Evolutionary conservation across 345 rosid genomes (phyloP).

Genomic region (Streptanthus diversifolius): DNA sequence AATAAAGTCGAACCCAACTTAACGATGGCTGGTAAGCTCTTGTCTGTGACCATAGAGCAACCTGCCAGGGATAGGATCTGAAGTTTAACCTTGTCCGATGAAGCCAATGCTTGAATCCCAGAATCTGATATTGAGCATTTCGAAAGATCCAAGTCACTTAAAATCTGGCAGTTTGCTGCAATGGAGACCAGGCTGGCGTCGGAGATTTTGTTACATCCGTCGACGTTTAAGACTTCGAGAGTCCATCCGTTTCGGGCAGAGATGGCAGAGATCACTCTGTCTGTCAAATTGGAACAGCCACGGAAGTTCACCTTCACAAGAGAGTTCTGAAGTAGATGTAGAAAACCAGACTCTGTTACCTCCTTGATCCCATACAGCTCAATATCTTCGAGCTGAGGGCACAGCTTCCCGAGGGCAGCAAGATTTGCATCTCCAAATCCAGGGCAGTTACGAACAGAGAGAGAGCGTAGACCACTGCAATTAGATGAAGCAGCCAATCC

Average conservation of each 20-base stretch:
- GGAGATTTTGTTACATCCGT: conserved; percentile 64
- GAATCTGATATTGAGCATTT: conserved; percentile 61
- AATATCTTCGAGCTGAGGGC: conserved; percentile 64
- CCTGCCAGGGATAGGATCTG: conserved; percentile 76
- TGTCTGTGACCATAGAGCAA: conserved; percentile 63
- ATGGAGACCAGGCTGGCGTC: conserved; percentile 62
- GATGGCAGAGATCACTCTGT: conserved; percentile 52
- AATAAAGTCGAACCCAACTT: conserved; percentile 59
- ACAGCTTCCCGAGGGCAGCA: conserved; percentile 63
- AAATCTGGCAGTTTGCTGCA: conserved; percentile 64
- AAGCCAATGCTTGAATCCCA: conserved; percentile 58
- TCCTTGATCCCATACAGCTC: conserved; percentile 67
- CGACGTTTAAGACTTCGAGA: conserved; percentile 69
- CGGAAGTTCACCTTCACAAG: conserved; percentile 74
- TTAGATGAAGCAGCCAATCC: conserved; percentile 40
- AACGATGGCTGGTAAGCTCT: conserved; percentile 50
- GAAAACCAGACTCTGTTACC: conserved; percentile 68
- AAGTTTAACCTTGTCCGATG: conserved; percentile 50
- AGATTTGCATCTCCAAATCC: conserved; percentile 76
- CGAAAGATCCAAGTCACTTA: conserved; percentile 75
- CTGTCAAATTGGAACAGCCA: conserved; percentile 71
- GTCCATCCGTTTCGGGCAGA: conserved; percentile 61
- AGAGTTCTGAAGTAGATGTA: conserved; percentile 53
- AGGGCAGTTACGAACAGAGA: conserved; percentile 72
- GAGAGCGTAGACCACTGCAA: conserved; percentile 52